Percentiles rank a stretch among this genome's conserved stretches.
These are phyloP conservation scores for Thalassia testudinum DNA, from an alignment of 116 monocot species.

Conservation along the genomic window DNA sequence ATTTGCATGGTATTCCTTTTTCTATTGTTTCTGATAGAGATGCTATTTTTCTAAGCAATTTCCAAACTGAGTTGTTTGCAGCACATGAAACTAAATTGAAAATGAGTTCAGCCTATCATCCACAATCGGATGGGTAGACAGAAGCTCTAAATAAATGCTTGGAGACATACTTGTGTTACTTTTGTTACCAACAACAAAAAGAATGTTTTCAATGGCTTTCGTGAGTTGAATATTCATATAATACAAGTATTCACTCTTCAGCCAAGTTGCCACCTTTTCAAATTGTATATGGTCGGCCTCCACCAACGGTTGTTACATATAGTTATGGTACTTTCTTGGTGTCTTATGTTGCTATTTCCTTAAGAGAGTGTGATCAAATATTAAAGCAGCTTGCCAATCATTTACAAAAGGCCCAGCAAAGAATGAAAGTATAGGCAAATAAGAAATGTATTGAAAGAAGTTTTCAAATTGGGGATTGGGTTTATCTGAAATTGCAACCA, in stretches of 20 bases:
- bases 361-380: neutral
- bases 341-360: neutral
- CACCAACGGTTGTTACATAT: neutral
- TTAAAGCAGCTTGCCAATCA: neutral
- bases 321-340: neutral
- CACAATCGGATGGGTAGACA: constrained; percentile 1
- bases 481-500: neutral
- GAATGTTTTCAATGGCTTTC: neutral
- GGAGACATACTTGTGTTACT: neutral
- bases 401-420: neutral
- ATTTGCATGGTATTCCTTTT: neutral
- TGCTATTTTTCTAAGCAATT: neutral
- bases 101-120: constrained; percentile 6
- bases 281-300: neutral
- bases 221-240: constrained; percentile 2
- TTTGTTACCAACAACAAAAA: neutral
- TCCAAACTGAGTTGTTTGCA: neutral
- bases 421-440: constrained; percentile 1
- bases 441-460: neutral
- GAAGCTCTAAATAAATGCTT: constrained; percentile 2
- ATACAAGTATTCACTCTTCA: neutral
- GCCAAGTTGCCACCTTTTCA: neutral
- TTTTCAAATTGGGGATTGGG: constrained; percentile 1
- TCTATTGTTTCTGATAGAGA: constrained; percentile 3
- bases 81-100: neutral